phyloP scores from a whole-genome alignment of 2,329 filamentous ascomycete genomes.

The Orbilia quercus region DNA sequence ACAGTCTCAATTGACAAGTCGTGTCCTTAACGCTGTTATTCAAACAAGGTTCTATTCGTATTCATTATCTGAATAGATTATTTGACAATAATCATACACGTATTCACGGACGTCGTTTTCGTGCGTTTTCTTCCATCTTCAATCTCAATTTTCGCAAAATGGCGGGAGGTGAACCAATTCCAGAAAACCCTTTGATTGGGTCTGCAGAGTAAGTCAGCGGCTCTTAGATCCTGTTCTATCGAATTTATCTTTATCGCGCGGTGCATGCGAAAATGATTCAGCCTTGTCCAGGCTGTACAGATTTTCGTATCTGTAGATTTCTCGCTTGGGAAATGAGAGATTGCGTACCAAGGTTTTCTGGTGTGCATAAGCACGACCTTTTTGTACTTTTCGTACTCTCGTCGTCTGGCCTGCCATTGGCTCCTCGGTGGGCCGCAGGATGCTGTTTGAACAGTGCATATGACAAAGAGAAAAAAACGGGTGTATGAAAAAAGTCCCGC shows the following conservation, averaged over 20 bases:
- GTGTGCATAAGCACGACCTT: conserved; percentile 17
- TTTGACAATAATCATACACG: not conserved
- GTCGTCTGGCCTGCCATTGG: conserved; percentile 22
- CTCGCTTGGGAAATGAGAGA: not conserved
- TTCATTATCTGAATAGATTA: conserved; percentile 7
- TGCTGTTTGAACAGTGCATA: conserved; percentile 22
- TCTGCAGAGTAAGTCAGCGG: conserved; percentile 36
- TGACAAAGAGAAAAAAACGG: conserved; percentile 22
- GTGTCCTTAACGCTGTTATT: not conserved
- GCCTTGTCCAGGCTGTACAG: conserved; percentile 20
- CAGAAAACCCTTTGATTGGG: conserved; percentile 46
- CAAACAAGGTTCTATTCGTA: not conserved
- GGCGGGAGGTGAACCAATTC: conserved; percentile 51
- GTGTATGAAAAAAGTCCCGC: conserved; percentile 10
- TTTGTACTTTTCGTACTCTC: conserved; percentile 13
- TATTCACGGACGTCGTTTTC: conserved; percentile 10
- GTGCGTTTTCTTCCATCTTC: conserved; percentile 24
- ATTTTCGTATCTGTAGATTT: not conserved
- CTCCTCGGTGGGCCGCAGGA: conserved; percentile 35
- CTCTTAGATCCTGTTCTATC: not conserved
- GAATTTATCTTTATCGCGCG: not conserved
- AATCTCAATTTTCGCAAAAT: conserved; percentile 22
- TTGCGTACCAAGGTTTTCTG: conserved; percentile 21
- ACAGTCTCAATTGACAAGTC: conserved; percentile 19
- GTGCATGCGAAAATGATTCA: conserved; percentile 6